Conservation (phyloP, 2,329 filamentous ascomycete genomes). For the Basipetospora chlamydospora region DNA sequence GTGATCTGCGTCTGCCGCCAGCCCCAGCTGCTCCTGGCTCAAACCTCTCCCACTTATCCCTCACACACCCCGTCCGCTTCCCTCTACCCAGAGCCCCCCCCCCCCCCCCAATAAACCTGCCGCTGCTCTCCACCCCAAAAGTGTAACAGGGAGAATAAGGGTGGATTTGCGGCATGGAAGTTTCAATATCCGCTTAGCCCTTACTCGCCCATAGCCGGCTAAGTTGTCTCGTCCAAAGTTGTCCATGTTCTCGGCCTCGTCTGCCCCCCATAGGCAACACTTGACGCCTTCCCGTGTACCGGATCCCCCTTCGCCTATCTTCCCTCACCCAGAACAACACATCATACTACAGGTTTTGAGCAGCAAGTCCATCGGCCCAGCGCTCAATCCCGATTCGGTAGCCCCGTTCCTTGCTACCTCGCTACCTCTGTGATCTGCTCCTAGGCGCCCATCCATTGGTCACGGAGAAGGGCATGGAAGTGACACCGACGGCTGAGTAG, state of each 20-base stretch:
- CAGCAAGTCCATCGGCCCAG: conserved; percentile 1
- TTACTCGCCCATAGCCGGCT: conserved; percentile 7
- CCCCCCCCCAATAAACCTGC: conserved; percentile 14
- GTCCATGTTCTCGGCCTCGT: neutral
- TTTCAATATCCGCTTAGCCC: conserved; percentile 21
- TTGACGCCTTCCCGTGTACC: conserved; percentile 3
- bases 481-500: neutral
- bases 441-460: conserved; percentile 1
- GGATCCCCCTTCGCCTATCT: conserved; percentile 1
- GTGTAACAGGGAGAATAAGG: conserved; percentile 12
- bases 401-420: conserved; percentile 1
- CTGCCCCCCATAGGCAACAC: conserved; percentile 2
- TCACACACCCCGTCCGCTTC: neutral
- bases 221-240: conserved; percentile 1
- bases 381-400: conserved; percentile 2
- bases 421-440: neutral
- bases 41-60: conserved; percentile 6
- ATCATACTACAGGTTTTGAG: too few species aligned
- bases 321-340: conserved; percentile 2
- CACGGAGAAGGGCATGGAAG: neutral
- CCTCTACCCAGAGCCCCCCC: neutral
- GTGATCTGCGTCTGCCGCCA: conserved; percentile 5
- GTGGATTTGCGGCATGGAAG: conserved; percentile 23
- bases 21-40: conserved; percentile 5
- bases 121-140: conserved; percentile 12